These are phyloP conservation scores for Hericium erinaceus DNA, from an alignment of 768 basidiomycete genomes.

Conservation along the genomic window DNA sequence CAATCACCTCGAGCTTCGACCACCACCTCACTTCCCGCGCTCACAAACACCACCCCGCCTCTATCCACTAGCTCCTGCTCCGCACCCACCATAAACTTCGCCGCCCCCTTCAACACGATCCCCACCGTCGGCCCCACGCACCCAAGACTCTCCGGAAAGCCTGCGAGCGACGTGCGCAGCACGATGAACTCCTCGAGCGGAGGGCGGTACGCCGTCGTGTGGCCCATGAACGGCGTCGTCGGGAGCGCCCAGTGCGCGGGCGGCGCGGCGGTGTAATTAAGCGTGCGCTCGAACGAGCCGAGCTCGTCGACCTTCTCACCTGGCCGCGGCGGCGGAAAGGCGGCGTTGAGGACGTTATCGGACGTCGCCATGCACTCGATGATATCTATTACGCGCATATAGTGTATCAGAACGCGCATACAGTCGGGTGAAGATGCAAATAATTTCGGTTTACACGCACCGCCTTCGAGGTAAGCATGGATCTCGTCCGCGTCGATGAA, in stretches of 20 bases:
- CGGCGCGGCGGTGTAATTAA: constrained; percentile 20
- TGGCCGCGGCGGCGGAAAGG: constrained; percentile 23
- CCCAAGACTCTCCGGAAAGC: background rate
- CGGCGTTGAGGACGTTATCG: constrained; percentile 52
- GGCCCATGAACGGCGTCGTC: constrained; percentile 8
- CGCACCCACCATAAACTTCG: constrained; percentile 6
- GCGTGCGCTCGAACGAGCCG: constrained; percentile 16
- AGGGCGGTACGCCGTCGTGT: constrained; percentile 17
- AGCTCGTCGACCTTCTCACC: constrained; percentile 8
- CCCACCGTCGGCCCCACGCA: constrained; percentile 15
- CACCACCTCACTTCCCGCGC: constrained; percentile 13
- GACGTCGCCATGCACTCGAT: constrained; percentile 53
- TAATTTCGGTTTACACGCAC: constrained; percentile 20
- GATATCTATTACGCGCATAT: constrained; percentile 32
- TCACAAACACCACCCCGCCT: constrained; percentile 18
- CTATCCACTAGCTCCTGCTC: constrained; percentile 12
- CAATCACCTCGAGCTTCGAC: constrained; percentile 9
- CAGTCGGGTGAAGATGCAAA: background rate
- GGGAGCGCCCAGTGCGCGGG: constrained; percentile 17
- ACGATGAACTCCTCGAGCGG: constrained; percentile 22
- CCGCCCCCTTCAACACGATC: constrained; percentile 16
- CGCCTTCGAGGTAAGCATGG: constrained; percentile 51
- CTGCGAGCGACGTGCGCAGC: constrained; percentile 15
- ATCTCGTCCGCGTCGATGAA: constrained; percentile 48
- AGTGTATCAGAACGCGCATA: background rate